Conservation (phyloP, 345 rosid species). For the Populus euphratica region DNA sequence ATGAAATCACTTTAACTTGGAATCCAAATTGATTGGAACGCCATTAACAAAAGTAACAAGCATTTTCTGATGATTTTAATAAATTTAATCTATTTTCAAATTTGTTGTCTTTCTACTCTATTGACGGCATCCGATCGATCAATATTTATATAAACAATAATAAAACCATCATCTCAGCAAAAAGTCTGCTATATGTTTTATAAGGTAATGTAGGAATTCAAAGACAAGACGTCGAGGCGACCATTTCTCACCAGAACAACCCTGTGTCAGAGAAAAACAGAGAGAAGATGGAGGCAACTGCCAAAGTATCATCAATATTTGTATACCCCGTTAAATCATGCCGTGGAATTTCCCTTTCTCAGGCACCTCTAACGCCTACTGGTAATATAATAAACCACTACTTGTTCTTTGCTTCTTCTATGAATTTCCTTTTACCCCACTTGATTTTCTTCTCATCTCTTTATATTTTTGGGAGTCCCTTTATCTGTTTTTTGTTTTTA, state of each 20-base stretch:
- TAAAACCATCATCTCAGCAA: no score
- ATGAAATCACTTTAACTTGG: no score
- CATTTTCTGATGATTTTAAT: no score
- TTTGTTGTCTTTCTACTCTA: no score
- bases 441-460: neutral
- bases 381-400: slow-evolving; percentile 34
- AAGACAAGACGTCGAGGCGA: no score
- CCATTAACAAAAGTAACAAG: no score
- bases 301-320: slow-evolving; percentile 55
- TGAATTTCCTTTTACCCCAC: neutral
- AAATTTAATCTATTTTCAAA: no score
- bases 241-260: neutral
- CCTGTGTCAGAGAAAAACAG: neutral
- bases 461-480: neutral
- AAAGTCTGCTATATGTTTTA: no score
- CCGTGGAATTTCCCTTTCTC: slow-evolving; percentile 64
- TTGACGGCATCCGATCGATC: no score
- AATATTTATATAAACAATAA: no score
- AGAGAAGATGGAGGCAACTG: slow-evolving; percentile 15
- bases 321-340: slow-evolving; percentile 85
- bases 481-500: neutral
- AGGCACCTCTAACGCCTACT: slow-evolving; percentile 70
- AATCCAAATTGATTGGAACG: no score
- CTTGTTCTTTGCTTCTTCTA: neutral
- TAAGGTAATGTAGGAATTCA: no score